Conservation (phyloP, 169 alveolate genomes). For the Eimeria acervulina region DNA sequence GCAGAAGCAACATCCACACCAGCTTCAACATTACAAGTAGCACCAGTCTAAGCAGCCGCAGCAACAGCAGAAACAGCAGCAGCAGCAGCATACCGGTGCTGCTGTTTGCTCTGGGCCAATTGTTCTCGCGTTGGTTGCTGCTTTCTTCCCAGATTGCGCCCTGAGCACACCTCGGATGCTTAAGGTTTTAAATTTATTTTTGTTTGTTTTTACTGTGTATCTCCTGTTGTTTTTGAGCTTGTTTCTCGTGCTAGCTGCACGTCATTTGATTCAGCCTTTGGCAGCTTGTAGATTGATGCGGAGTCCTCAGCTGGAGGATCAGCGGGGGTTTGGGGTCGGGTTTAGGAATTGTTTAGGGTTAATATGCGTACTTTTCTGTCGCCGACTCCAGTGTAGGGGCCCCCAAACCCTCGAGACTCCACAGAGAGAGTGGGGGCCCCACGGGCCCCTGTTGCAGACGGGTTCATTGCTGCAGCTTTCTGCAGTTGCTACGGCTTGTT, state of each 20-base stretch:
- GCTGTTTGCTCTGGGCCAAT: background rate
- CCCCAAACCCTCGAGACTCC: slow-evolving; percentile 5
- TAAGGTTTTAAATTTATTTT: background rate
- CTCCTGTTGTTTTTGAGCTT: background rate
- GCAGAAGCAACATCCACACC: background rate
- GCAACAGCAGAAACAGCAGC: background rate
- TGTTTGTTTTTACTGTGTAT: background rate
- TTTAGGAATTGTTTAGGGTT: background rate
- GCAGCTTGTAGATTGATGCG: background rate
- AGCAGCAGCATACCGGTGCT: background rate
- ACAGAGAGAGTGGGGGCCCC: background rate
- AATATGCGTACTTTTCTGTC: background rate
- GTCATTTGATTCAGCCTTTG: background rate
- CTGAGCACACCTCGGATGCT: background rate
- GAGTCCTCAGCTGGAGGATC: background rate
- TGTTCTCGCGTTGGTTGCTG: background rate
- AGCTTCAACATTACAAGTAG: background rate
- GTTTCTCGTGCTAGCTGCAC: background rate
- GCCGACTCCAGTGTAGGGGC: background rate
- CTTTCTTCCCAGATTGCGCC: background rate
- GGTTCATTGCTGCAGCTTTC: background rate
- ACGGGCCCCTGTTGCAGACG: background rate
- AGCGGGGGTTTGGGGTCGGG: background rate
- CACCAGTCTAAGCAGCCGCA: background rate
- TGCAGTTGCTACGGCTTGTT: background rate